Percentiles rank a stretch among this genome's conserved stretches.
Evolutionary conservation across 2,329 filamentous ascomycete species (phyloP).

Genomic region (Epichloe aotearoae): DNA sequence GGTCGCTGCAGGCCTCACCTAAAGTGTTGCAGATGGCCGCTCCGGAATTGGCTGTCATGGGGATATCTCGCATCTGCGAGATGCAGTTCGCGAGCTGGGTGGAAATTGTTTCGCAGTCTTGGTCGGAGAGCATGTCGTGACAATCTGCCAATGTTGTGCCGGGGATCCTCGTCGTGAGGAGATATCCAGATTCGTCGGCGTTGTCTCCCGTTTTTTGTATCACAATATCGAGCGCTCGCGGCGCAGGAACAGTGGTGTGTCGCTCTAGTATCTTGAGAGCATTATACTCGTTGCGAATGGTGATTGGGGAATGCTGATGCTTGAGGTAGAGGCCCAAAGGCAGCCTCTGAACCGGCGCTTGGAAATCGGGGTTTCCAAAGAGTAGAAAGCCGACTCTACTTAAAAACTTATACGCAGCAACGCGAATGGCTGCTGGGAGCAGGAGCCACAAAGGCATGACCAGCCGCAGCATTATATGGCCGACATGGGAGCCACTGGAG

Average conservation of each 20-base stretch:
- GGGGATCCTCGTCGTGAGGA: neutral
- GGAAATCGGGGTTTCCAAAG: no score
- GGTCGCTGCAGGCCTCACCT: neutral
- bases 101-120: neutral
- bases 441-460: no score
- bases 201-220: neutral
- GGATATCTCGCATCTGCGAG: neutral
- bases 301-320: neutral
- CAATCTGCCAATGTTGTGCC: neutral
- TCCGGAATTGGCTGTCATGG: no score
- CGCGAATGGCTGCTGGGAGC: no score
- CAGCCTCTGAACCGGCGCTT: neutral
- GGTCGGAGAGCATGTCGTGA: neutral
- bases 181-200: neutral
- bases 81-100: neutral
- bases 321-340: neutral
- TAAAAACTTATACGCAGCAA: no score
- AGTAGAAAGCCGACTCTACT: no score
- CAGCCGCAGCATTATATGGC: no score
- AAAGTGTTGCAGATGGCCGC: neutral
- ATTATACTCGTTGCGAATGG: neutral
- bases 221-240: neutral
- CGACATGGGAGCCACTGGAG: no score
- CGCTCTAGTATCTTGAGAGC: neutral
- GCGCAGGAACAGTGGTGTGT: neutral